Percentiles rank a stretch among this genome's conserved stretches.
These are phyloP conservation scores for Myochromella boudieri DNA, from an alignment of 768 basidiomycete genomes.

Conservation along the genomic window DNA sequence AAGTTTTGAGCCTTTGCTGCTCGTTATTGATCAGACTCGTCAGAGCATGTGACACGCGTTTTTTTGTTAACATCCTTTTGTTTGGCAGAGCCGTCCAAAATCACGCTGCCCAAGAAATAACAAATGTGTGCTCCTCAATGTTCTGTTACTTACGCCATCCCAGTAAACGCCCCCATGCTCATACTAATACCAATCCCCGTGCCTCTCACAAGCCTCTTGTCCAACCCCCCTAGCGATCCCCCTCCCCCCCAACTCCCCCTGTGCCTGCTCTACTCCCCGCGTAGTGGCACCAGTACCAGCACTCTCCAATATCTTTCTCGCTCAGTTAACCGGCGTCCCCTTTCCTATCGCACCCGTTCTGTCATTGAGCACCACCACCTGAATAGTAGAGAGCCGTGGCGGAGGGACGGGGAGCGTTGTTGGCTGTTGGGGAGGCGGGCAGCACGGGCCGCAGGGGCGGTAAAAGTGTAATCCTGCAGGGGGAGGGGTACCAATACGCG, in stretches of 20 bases:
- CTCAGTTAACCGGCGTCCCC: conserved; percentile 34
- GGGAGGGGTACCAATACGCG: too few relatives aligned
- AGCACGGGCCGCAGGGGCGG: too few relatives aligned
- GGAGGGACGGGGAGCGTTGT: conserved; percentile 33
- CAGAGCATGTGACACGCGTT: too few relatives aligned
- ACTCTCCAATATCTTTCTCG: conserved; percentile 21
- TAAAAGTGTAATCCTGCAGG: too few relatives aligned
- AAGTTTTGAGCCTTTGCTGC: too few relatives aligned
- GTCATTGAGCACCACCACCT: conserved; percentile 26
- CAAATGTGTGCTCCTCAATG: too few relatives aligned
- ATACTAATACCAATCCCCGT: not conserved
- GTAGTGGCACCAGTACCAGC: not conserved
- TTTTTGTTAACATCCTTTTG: too few relatives aligned
- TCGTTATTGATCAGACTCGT: too few relatives aligned
- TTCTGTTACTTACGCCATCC: too few relatives aligned
- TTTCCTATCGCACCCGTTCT: conserved; percentile 28
- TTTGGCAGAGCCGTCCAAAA: too few relatives aligned
- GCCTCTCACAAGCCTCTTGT: conserved; percentile 1
- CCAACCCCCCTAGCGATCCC: conserved; percentile 2
- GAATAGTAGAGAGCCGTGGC: conserved; percentile 31
- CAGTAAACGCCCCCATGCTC: not conserved
- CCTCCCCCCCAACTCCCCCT: conserved; percentile 3
- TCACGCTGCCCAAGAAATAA: too few relatives aligned
- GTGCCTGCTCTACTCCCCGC: conserved; percentile 9
- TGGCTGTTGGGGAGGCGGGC: too few relatives aligned